Evolutionary conservation across 345 rosid genomes (phyloP), one percentile per base, ranked within the genome.

Genomic region (Brassica juncea): DNA sequence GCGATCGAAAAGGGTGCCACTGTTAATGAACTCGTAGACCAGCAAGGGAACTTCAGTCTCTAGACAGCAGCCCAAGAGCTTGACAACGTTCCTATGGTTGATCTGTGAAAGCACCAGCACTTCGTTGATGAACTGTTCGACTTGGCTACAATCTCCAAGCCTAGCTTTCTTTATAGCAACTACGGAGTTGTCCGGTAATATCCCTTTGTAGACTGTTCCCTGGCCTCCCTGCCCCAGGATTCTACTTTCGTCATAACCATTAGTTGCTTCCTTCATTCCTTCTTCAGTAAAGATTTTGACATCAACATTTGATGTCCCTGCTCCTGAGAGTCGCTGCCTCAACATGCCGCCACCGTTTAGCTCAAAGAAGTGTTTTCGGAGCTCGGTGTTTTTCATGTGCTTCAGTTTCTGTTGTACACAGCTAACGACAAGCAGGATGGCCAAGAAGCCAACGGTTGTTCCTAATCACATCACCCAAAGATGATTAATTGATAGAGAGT

Each of bases 101-200:
- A 81, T 66, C 6, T 76, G 77, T 10, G 77, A 75, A 70, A 81
- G 73, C 23, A 81, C 64, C 23, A 71, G 68, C 0, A 81, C 76
- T 62, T 80, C 83, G 25, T 80, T 80, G 65, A 80, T 80, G 75
- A 80, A 80, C 39, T 75, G 76, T 60, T 75, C 72, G 19, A 81
- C 72, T 75, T 65, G 64, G 30, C 44, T 74, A 10, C 66, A 12
- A 19, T 61, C 66, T 61, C 66, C 66, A 12, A 61, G 66, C 37
- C 66, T 16, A 61, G 35, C 1, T 14, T 61, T 61, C 66, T 61
- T 61, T 2, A 61, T 61, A 2, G 66, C 66, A 61, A 61, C 37
- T 2, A 61, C 1, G 0, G 66, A 61, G 9, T 5, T 61, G 66
- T 61, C 66, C 0, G 66, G 66, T 0, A 61, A 61, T 12, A 28